Evolutionary conservation across 768 basidiomycete species (phyloP).

Genomic region (Boletus sp.): DNA sequence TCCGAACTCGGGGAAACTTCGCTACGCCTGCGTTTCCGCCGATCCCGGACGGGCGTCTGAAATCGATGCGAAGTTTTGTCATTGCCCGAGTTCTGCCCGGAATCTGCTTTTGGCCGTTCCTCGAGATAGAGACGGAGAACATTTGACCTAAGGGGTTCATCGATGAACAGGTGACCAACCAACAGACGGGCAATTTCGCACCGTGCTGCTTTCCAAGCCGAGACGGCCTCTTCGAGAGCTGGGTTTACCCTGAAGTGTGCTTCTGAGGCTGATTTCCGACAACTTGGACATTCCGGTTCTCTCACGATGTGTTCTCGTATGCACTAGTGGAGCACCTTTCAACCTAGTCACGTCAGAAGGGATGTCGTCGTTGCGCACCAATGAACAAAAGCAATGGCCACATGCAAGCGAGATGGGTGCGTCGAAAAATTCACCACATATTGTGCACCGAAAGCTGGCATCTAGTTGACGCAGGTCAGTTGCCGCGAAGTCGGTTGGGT

Average conservation of each 20-base stretch:
- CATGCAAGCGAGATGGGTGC: slow-evolving; percentile 72
- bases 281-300: slow-evolving; percentile 71
- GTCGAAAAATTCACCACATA: slow-evolving; percentile 71
- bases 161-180: neutral
- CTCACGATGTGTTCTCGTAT: slow-evolving; percentile 54
- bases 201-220: slow-evolving; percentile 73
- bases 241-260: slow-evolving; percentile 63
- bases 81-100: neutral
- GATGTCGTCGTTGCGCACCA: slow-evolving; percentile 42
- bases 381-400: slow-evolving; percentile 81
- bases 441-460: slow-evolving; percentile 62
- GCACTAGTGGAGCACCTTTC: slow-evolving; percentile 46
- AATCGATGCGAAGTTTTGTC: slow-evolving; percentile 18
- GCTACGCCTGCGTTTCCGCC: slow-evolving; percentile 37
- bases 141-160: slow-evolving; percentile 34
- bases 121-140: slow-evolving; percentile 41
- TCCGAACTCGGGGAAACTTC: slow-evolving; percentile 21
- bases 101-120: slow-evolving; percentile 22
- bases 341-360: slow-evolving; percentile 1
- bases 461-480: slow-evolving; percentile 64
- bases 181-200: slow-evolving; percentile 28
- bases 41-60: slow-evolving; percentile 16
- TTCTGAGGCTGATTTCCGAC: slow-evolving; percentile 58
- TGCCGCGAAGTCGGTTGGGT: slow-evolving; percentile 69
- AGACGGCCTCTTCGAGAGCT: slow-evolving; percentile 65